Percentiles rank a stretch among this genome's conserved stretches.
These are phyloP conservation scores for Penicillium psychrosexuale DNA, from an alignment of 2,329 filamentous ascomycete species.

Conservation along the genomic window DNA sequence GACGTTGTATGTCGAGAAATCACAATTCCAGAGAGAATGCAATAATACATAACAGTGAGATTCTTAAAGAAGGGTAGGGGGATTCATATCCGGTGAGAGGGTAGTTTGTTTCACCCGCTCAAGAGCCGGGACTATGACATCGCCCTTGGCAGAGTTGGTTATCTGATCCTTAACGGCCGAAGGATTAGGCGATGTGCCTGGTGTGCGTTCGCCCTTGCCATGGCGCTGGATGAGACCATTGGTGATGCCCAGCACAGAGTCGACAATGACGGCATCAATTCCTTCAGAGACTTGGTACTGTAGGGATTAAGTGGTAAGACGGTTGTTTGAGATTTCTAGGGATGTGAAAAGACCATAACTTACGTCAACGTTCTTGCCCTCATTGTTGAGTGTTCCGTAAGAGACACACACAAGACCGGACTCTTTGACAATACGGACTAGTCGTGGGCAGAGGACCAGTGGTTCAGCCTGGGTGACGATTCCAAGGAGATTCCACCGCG, in stretches of 20 bases:
- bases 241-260: conserved; percentile 87
- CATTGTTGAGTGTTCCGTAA: conserved; percentile 89
- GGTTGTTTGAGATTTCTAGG: neutral
- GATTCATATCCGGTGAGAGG: conserved; percentile 5
- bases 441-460: conserved; percentile 79
- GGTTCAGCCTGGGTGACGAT: conserved; percentile 87
- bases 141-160: conserved; percentile 3
- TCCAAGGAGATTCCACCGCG: conserved; percentile 88
- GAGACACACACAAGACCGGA: conserved; percentile 90
- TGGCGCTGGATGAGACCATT: conserved; percentile 69
- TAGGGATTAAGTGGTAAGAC: neutral
- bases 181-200: conserved; percentile 22
- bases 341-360: conserved; percentile 27
- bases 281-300: conserved; percentile 88
- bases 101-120: conserved; percentile 23
- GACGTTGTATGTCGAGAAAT: conserved; percentile 16
- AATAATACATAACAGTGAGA: conserved; percentile 2
- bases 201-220: conserved; percentile 24
- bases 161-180: conserved; percentile 12
- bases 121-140: conserved; percentile 29
- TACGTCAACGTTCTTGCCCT: conserved; percentile 80
- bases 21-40: conserved; percentile 1
- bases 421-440: conserved; percentile 92
- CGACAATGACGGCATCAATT: conserved; percentile 96
- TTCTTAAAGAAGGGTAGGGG: conserved; percentile 2